A percentile compares a stretch with the other conserved stretches of the same genome.
These are phyloP conservation scores for Aspergillus panamensis DNA, from an alignment of 495 filamentous ascomycete species.

Conservation along the genomic window DNA sequence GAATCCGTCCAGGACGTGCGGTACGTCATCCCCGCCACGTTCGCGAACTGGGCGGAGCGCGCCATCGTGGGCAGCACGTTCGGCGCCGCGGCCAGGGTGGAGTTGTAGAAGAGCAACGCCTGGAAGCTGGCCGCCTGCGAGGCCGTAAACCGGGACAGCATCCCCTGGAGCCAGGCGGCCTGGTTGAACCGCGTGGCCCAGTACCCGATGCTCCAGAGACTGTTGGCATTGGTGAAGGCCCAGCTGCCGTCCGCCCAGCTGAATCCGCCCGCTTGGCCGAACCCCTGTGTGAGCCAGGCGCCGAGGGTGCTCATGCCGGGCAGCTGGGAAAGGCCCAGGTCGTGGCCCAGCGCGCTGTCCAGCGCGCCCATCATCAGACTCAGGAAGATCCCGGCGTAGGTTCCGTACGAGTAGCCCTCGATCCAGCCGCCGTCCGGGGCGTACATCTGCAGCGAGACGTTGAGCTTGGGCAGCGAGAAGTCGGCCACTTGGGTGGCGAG, in stretches of 20 bases:
- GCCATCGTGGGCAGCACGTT: not conserved
- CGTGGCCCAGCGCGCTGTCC: not conserved
- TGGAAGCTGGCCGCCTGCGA: not conserved
- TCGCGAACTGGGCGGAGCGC: not conserved
- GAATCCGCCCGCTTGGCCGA: not conserved
- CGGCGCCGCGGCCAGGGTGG: not conserved
- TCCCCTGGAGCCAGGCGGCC: not conserved
- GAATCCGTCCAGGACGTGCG: not conserved
- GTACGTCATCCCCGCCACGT: not conserved
- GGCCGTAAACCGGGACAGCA: not conserved
- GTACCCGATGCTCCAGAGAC: not conserved
- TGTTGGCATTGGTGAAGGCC: not conserved
- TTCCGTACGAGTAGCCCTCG: not conserved
- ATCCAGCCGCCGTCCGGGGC: not conserved
- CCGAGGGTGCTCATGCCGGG: not conserved
- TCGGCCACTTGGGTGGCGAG: not conserved
- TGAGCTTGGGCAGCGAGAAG: not conserved
- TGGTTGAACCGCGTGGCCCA: not conserved
- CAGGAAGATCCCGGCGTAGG: not conserved
- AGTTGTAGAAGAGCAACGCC: not conserved
- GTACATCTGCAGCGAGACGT: not conserved
- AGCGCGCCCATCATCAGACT: not conserved
- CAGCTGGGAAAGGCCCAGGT: not conserved
- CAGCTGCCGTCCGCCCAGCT: not conserved
- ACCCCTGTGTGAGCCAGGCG: not conserved